phyloP scores from a whole-genome alignment of 2,329 filamentous ascomycete species.

The Fusarium clavum region DNA sequence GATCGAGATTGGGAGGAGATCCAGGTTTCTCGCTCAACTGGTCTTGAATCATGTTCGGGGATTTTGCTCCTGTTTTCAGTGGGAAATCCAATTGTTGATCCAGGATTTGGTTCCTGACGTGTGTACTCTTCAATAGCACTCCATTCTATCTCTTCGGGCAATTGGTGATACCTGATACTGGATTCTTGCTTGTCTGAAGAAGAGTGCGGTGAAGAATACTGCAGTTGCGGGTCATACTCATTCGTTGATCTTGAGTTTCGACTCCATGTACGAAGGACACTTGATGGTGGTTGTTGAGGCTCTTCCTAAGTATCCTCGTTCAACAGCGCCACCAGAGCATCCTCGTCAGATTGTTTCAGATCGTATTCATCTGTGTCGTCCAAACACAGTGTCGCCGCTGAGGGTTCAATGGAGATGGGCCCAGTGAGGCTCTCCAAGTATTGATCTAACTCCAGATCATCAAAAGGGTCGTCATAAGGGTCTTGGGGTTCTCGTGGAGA shows the following conservation, averaged over 20 bases:
- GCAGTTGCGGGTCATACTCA: constrained; percentile 53
- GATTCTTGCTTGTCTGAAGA: background rate
- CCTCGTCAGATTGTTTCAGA: constrained; percentile 28
- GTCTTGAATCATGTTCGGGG: background rate
- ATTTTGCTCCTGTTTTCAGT: constrained; percentile 4
- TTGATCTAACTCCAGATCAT: constrained; percentile 36
- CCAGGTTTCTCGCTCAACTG: background rate
- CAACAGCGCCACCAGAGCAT: constrained; percentile 31
- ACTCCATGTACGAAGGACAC: constrained; percentile 50
- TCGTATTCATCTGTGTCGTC: constrained; percentile 4
- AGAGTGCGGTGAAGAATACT: constrained; percentile 49
- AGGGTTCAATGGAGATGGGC: background rate
- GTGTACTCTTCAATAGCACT: constrained; percentile 44
- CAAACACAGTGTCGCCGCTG: background rate
- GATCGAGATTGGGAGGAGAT: constrained; percentile 1
- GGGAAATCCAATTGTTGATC: background rate
- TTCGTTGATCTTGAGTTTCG: constrained; percentile 50
- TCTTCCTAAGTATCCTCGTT: constrained; percentile 10
- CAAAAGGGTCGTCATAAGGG: constrained; percentile 22
- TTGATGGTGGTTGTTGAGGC: constrained; percentile 45
- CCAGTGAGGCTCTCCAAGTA: constrained; percentile 19
- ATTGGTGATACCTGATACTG: constrained; percentile 14
- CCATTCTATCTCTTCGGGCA: constrained; percentile 58
- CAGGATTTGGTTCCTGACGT: constrained; percentile 5
- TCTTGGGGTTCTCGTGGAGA: constrained; percentile 3